Evolutionary conservation across 2,329 filamentous ascomycete species (phyloP), one percentile per base, ranked within the genome.

Genomic region (Exophiala xenobiotica): DNA sequence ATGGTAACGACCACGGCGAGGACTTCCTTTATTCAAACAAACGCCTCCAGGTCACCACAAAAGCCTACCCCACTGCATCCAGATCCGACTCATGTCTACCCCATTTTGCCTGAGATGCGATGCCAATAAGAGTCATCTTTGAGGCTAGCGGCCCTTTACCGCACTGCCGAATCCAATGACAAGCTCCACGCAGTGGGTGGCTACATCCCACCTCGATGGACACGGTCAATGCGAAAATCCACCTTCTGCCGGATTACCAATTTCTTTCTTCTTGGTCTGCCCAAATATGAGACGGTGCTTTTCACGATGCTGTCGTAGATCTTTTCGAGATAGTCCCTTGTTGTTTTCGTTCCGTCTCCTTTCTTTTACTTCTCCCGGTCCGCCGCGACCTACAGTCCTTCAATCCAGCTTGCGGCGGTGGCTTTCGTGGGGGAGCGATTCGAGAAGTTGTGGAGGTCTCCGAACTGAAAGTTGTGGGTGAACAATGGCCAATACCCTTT

Each of bases 401-500:
- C 31, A 14, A 4, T 16, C 31, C 18, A 6, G n/a, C 31, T 16
- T 12, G 6, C 3, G 31, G 31, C n/a, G n/a, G 31, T 14, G n/a
- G 4, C 6, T 14, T 35, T 3, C 31, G 31, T n/a, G 31, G n/a
- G 31, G 31, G 31, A 14, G n/a, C 6, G n/a, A 16, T 35, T 8
- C 5, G 31, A 8, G 18, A 11, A 35, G 31, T 16, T 35, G 31
- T 35, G 12, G 31, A 16, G 31, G n/a, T 3, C 9, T 35, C 31
- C 31, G 5, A 14, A 35, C 31, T 35, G n/a, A 16, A 3, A 14
- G 5, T 35, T 16, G 6, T 35, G 31, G 31, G 31, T 14, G 14
- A 38, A 53, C 24, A 19, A 55, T 53, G 51, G 48, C 46, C 23
- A 49, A 58, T 12, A 29, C 45, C n/a, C 16, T 52, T 5, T 49